Percentiles rank a stretch among this genome's conserved stretches.
Conservation (phyloP, 2,329 filamentous ascomycete species). For the Stagonosporopsis vannaccii region DNA sequence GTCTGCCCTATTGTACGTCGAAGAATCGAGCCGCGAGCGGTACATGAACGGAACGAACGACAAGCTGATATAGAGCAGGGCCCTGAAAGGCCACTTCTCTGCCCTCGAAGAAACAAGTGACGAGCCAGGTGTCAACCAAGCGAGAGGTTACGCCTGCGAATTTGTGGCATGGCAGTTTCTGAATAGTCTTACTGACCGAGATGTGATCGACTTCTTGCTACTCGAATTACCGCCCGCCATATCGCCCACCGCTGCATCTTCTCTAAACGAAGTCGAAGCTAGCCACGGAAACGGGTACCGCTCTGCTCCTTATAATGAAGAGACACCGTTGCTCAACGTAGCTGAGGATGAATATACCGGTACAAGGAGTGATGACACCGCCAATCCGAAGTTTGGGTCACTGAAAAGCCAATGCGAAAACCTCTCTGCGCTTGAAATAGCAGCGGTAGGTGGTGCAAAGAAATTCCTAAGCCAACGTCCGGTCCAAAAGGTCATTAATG, state of each 20-base stretch:
- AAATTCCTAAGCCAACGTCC: constrained; percentile 81
- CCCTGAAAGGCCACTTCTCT: constrained; percentile 76
- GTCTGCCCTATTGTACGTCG: constrained; percentile 73
- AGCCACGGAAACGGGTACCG: constrained; percentile 23
- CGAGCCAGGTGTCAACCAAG: constrained; percentile 70
- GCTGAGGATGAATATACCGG: constrained; percentile 35
- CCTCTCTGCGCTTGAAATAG: constrained; percentile 87
- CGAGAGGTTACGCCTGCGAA: constrained; percentile 77
- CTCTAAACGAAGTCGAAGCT: constrained; percentile 12
- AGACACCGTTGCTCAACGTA: constrained; percentile 35
- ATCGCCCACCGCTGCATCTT: constrained; percentile 23
- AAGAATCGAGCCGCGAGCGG: neutral
- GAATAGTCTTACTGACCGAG: constrained; percentile 72
- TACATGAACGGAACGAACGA: neutral
- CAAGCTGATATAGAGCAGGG: constrained; percentile 56
- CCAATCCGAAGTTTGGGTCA: constrained; percentile 60
- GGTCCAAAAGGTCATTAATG: constrained; percentile 82
- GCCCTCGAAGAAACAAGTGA: constrained; percentile 64
- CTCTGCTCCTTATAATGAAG: constrained; percentile 26
- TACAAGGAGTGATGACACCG: constrained; percentile 33
- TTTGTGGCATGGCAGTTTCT: constrained; percentile 83
- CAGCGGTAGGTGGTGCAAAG: constrained; percentile 80
- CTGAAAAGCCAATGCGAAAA: constrained; percentile 76
- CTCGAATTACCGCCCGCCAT: constrained; percentile 68
- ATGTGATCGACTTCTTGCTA: constrained; percentile 76